Base-by-base conservation (phyloP, 2,329 filamentous ascomycete genomes). In the Whalleya microplaca region DNA sequence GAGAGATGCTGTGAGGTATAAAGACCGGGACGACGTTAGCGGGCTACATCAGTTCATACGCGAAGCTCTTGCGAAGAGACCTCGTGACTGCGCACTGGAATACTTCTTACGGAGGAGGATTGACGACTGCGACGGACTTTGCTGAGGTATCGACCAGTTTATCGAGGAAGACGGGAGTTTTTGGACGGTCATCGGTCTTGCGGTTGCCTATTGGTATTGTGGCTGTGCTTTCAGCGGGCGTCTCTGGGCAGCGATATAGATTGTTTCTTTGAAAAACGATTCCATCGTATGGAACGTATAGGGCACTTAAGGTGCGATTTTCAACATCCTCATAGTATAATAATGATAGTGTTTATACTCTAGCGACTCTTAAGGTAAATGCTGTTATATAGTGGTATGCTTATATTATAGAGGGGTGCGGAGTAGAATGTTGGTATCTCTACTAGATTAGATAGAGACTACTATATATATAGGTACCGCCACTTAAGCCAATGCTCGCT, bases 101-200 rank as follows among this genome's bases (percentile, higher is more conserved):
- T 66, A 64, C 47, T 71, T 72, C 45, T 47, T 72, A 37, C 58
- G 67, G 48, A 55, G 70, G 57, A 63, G 69, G 56, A 59, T 67
- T 45, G 67, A 64, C 7, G 70, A 72, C 52, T 71, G 70, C 40
- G 55, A 49, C 6, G 55, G 53, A 19, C 21, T n/a, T 21, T 53
- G 53, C 21, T 46, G 21, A 44, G 32, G 32, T 14, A 12, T 37
- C 14, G 10, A 16, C 14, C 10, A 14, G 32, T 29, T 12, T 12
- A 12, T 29, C 27, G 14, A 37, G 32, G 10, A 12, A 8, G 10
- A 3, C 8, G 14, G 32, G 32, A 5, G 23, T 27, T 4, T 4
- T 27, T 9, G 3, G 32, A 8, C 32, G 3, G 10, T 16, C n/a
- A 37, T 16, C 10, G 14, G 32, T 37, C 14, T 14, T 37, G 14